A percentile compares a stretch with the other conserved stretches of the same genome.
Evolutionary conservation across 345 rosid genomes (phyloP).

Genomic region (Atalantia buxifolia): DNA sequence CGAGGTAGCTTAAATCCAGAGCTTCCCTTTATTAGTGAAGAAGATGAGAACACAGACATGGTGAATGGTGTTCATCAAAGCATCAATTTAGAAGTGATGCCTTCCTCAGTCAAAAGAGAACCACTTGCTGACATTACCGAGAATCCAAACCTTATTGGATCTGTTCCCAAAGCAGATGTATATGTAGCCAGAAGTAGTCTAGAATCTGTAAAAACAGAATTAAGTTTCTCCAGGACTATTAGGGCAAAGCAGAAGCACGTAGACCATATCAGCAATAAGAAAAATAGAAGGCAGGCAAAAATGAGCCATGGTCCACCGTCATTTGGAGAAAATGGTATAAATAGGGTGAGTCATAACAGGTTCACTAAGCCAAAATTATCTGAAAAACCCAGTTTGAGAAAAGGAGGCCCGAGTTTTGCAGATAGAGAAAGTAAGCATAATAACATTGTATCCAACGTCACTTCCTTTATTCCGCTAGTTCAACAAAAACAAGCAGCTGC

Average conservation of each 20-base stretch:
- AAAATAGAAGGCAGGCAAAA: slow-evolving; percentile 41
- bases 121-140: slow-evolving; percentile 56
- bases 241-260: slow-evolving; percentile 40
- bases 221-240: slow-evolving; percentile 43
- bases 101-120: slow-evolving; percentile 41
- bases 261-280: slow-evolving; percentile 39
- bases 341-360: slow-evolving; percentile 39
- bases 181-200: slow-evolving; percentile 54
- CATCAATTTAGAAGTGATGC: slow-evolving; percentile 24
- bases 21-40: slow-evolving; percentile 85
- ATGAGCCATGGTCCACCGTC: slow-evolving; percentile 33
- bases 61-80: slow-evolving; percentile 35
- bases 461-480: slow-evolving; percentile 82
- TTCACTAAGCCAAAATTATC: slow-evolving; percentile 59
- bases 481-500: slow-evolving; percentile 72
- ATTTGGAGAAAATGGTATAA: slow-evolving; percentile 27
- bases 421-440: slow-evolving; percentile 50
- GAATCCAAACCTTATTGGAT: slow-evolving; percentile 36
- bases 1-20: slow-evolving; percentile 67
- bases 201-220: slow-evolving; percentile 57
- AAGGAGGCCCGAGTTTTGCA: slow-evolving; percentile 36
- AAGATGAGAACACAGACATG: slow-evolving; percentile 60
- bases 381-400: slow-evolving; percentile 41
- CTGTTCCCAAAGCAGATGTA: slow-evolving; percentile 42
- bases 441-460: slow-evolving; percentile 71